Percentiles rank a stretch among this genome's conserved stretches.
Evolutionary conservation across 306 rosid genomes (phyloP).

Genomic region (Cotoneaster glaucophyllus): DNA sequence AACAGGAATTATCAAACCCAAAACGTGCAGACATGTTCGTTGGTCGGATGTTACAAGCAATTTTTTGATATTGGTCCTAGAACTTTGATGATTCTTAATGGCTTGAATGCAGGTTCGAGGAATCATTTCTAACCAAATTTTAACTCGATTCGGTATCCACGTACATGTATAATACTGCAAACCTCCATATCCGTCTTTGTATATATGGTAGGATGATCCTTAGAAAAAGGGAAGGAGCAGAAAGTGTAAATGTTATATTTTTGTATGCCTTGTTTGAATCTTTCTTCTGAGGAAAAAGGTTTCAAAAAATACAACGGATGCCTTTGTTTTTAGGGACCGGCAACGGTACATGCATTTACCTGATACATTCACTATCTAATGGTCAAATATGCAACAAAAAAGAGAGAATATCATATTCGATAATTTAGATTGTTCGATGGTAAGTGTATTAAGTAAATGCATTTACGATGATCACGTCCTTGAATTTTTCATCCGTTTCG

Average conservation of each 20-base stretch:
- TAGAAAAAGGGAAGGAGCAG: constrained; percentile 29
- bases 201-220: constrained; percentile 42
- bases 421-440: too few relatives aligned
- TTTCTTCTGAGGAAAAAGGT: constrained; percentile 8
- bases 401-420: too few relatives aligned
- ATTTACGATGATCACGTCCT: too few relatives aligned
- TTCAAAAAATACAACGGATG: background rate
- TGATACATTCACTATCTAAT: too few relatives aligned
- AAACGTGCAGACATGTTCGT: background rate
- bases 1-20: constrained; percentile 5
- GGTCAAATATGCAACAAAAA: too few relatives aligned
- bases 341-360: too few relatives aligned
- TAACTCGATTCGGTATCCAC: constrained; percentile 32
- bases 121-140: constrained; percentile 38
- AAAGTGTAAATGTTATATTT: constrained; percentile 55
- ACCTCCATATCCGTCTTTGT: constrained; percentile 24
- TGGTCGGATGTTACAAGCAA: constrained; percentile 18
- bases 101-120: constrained; percentile 13
- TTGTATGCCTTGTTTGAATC: constrained; percentile 35
- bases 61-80: constrained; percentile 15
- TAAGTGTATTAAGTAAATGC: too few relatives aligned
- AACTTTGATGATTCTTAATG: constrained; percentile 11
- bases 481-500: too few relatives aligned
- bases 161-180: constrained; percentile 34
- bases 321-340: too few relatives aligned